Percentiles rank a stretch among this genome's conserved stretches.
These are phyloP conservation scores for Rhododendron henanense DNA, from an alignment of 148 eudicot species.

Conservation along the genomic window DNA sequence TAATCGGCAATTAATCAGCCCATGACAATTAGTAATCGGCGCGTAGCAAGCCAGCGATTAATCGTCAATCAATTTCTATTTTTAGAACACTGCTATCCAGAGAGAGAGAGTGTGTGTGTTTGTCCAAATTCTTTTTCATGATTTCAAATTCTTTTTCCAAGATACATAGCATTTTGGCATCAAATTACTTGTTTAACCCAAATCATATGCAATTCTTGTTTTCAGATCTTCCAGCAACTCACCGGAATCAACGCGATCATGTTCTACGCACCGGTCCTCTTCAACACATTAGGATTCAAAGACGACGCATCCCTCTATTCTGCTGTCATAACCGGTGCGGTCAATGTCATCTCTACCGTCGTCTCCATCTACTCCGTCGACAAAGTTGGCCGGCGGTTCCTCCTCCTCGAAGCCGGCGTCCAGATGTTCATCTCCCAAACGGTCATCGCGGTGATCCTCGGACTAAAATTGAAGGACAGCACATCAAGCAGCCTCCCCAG, in stretches of 20 bases:
- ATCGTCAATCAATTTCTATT: no score
- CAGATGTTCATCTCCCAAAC: constrained; percentile 86
- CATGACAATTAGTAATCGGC: no score
- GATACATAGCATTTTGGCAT: no score
- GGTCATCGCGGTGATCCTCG: constrained; percentile 59
- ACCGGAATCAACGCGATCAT: constrained; percentile 96
- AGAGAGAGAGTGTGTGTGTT: no score
- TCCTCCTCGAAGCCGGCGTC: constrained; percentile 78
- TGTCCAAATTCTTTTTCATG: no score
- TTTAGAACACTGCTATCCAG: no score
- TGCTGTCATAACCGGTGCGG: constrained; percentile 78
- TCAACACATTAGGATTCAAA: constrained; percentile 75
- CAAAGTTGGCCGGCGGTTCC: constrained; percentile 68
- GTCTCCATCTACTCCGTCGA: constrained; percentile 88
- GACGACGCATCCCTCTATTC: constrained; percentile 79
- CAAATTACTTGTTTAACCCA: background rate
- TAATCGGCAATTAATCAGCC: no score
- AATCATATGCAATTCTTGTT: background rate
- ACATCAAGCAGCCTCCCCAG: constrained; percentile 34
- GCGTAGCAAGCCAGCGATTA: no score
- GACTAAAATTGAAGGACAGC: constrained; percentile 53
- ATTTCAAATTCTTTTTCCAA: no score
- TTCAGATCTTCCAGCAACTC: constrained; percentile 87
- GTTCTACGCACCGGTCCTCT: constrained; percentile 95
- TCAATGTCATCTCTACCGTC: constrained; percentile 71